Evolutionary conservation across 139 green algal genomes (phyloP).

Genomic region (Chlorella sp.): DNA sequence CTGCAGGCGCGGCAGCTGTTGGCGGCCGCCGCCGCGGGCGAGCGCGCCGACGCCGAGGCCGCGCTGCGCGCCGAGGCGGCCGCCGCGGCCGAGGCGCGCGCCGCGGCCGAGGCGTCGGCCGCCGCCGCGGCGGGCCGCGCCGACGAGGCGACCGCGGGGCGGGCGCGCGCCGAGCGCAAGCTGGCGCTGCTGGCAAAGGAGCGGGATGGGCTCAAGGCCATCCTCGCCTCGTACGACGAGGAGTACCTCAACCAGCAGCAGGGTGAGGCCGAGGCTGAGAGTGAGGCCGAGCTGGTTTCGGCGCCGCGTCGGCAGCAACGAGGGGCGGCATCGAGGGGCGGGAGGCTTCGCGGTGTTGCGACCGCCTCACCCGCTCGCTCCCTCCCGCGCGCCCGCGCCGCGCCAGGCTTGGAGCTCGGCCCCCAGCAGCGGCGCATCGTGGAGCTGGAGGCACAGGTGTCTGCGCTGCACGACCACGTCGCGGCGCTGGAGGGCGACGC

Average conservation of each 20-base stretch:
- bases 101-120: not conserved
- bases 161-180: constrained; percentile 41
- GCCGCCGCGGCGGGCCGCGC: not conserved
- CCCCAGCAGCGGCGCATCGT: constrained; percentile 31
- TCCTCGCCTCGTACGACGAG: constrained; percentile 58
- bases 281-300: too few species aligned
- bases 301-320: too few species aligned
- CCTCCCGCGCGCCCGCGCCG: too few species aligned
- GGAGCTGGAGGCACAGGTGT: constrained; percentile 40
- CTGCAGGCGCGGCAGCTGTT: constrained; percentile 25
- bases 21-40: not conserved
- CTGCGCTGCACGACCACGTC: constrained; percentile 30
- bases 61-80: not conserved
- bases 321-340: too few species aligned
- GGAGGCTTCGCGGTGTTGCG: too few species aligned
- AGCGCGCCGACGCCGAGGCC: constrained; percentile 21
- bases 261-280: not conserved
- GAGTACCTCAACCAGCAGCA: constrained; percentile 41
- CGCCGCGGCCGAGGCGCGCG: constrained; percentile 3
- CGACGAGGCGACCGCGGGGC: constrained; percentile 6
- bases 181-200: constrained; percentile 48
- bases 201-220: constrained; percentile 51
- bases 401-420: too few species aligned
- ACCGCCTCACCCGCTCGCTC: not conserved
- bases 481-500: constrained; percentile 17